These are phyloP conservation scores for Triadica sebifera DNA, from an alignment of 345 rosid species.

Conservation along the genomic window DNA sequence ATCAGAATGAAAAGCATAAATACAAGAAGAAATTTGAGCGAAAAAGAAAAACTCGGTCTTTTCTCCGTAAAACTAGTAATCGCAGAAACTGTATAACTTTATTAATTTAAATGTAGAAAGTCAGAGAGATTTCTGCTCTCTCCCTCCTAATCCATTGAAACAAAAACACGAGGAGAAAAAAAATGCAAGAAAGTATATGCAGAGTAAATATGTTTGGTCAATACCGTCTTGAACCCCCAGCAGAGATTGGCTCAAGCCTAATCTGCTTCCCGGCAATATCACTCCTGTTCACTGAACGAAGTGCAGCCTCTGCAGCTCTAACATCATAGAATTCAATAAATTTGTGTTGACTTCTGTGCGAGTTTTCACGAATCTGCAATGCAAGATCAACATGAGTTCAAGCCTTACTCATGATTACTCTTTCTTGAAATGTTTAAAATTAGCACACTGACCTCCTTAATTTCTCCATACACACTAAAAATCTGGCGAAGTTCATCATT, in stretches of 20 bases:
- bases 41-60: neutral
- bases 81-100: neutral
- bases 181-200: neutral
- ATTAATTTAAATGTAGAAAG: neutral
- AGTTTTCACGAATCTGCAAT: constrained; percentile 63
- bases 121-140: neutral
- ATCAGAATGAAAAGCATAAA: too few relatives aligned
- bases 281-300: constrained; percentile 53
- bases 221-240: constrained; percentile 48
- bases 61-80: constrained; percentile 3
- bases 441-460: constrained; percentile 50
- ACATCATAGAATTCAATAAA: constrained; percentile 73
- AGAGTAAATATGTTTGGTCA: constrained; percentile 1
- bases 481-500: constrained; percentile 52
- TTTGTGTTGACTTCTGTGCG: constrained; percentile 58
- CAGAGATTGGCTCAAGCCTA: constrained; percentile 54
- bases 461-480: constrained; percentile 60
- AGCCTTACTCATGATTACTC: neutral
- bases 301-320: constrained; percentile 85
- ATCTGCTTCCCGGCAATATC: constrained; percentile 77
- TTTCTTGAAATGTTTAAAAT: neutral
- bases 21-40: neutral
- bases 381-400: constrained; percentile 12
- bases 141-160: neutral
- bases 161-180: neutral